These are phyloP conservation scores for Candida pseudoglaebosa DNA, from an alignment of 805 yeast genomes.

Conservation along the genomic window DNA sequence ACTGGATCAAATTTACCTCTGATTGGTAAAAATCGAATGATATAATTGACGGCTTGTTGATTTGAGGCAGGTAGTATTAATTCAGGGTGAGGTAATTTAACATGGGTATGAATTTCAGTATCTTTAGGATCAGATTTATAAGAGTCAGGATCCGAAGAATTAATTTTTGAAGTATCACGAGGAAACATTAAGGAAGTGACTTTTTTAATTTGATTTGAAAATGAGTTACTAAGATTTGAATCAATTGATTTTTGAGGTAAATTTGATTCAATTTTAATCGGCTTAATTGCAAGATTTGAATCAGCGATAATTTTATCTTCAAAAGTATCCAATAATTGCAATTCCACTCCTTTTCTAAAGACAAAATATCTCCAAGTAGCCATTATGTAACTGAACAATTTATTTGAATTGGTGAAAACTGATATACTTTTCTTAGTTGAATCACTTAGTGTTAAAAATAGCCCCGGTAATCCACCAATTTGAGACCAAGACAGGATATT, in stretches of 20 bases:
- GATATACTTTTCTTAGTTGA: constrained; percentile 59
- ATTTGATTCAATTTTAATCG: constrained; percentile 25
- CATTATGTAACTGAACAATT: constrained; percentile 45
- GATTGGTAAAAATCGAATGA: constrained; percentile 60
- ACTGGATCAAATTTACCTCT: constrained; percentile 73
- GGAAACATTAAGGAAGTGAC: constrained; percentile 59
- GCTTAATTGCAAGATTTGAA: constrained; percentile 34
- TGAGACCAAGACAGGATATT: constrained; percentile 61
- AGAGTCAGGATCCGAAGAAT: constrained; percentile 33
- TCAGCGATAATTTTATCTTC: constrained; percentile 30
- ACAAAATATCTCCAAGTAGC: constrained; percentile 87
- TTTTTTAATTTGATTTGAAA: constrained; percentile 21
- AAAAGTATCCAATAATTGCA: constrained; percentile 33
- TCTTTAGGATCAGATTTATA: constrained; percentile 36
- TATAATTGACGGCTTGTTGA: constrained; percentile 57
- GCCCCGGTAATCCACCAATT: constrained; percentile 92
- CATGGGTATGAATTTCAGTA: constrained; percentile 37
- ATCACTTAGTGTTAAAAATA: constrained; percentile 76
- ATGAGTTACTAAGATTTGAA: constrained; percentile 4
- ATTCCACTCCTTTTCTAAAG: constrained; percentile 66
- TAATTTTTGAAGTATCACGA: constrained; percentile 36
- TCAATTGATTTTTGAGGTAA: not conserved
- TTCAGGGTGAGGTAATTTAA: constrained; percentile 24
- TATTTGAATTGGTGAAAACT: constrained; percentile 44
- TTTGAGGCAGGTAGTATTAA: constrained; percentile 21